phyloP scores from a whole-genome alignment of 2,329 filamentous ascomycete species.

The Aureobasidium sp. region DNA sequence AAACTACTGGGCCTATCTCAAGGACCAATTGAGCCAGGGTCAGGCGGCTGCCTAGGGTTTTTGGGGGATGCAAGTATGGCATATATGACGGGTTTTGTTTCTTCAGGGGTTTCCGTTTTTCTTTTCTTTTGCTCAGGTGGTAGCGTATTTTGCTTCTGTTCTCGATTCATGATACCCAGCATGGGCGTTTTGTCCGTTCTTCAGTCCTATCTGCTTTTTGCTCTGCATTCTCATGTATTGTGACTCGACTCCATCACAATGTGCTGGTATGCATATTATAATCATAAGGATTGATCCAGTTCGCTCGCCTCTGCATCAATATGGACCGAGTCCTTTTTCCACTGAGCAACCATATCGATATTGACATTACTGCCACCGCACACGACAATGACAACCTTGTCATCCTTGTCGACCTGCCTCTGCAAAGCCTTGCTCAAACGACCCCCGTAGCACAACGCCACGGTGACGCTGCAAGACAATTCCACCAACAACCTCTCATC shows the following conservation, averaged over 20 bases:
- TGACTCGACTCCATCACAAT: neutral
- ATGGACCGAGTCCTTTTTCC: constrained; percentile 33
- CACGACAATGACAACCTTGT: constrained; percentile 73
- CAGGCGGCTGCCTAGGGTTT: neutral
- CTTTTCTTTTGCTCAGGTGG: too few relatives aligned
- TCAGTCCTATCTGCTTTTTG: neutral
- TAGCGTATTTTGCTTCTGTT: neutral
- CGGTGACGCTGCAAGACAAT: constrained; percentile 71
- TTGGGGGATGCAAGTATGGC: too few relatives aligned
- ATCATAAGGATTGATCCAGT: constrained; percentile 6
- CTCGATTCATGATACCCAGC: constrained; percentile 9
- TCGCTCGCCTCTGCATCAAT: constrained; percentile 15
- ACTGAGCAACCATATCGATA: constrained; percentile 42
- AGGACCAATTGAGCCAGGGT: constrained; percentile 33
- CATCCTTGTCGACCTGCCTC: constrained; percentile 53
- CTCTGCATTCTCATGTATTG: neutral
- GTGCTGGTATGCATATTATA: too few relatives aligned
- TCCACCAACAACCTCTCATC: constrained; percentile 78
- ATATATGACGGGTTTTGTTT: neutral
- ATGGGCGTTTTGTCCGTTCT: neutral
- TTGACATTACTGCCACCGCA: constrained; percentile 59
- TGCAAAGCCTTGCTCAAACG: constrained; percentile 50
- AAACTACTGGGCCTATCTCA: constrained; percentile 85
- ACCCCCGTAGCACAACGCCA: constrained; percentile 59
- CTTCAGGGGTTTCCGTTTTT: too few relatives aligned